Conservation (phyloP, 2,329 filamentous ascomycete species). For the Curvularia sp. region DNA sequence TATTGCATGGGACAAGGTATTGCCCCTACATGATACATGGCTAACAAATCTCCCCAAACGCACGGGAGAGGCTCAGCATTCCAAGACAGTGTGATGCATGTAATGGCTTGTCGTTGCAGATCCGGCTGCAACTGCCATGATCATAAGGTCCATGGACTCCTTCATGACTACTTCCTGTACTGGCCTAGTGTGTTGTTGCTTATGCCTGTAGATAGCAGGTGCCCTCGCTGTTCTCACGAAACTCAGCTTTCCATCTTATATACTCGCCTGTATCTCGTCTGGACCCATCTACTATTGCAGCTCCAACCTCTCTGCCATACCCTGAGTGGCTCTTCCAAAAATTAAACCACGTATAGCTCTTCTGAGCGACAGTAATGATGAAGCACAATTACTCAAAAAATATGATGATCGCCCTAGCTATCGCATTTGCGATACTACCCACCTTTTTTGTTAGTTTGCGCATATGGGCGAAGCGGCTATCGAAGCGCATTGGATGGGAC, state of each 20-base stretch:
- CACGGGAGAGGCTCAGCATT: background rate
- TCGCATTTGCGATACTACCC: constrained; percentile 31
- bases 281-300: background rate
- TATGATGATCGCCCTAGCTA: constrained; percentile 28
- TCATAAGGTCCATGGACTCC: background rate
- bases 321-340: background rate
- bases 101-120: background rate
- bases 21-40: constrained; percentile 4
- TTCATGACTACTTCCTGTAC: background rate
- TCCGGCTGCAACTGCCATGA: background rate
- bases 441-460: constrained; percentile 28
- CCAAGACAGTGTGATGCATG: background rate
- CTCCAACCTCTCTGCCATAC: background rate
- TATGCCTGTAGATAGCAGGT: background rate
- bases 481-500: constrained; percentile 31
- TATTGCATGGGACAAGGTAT: constrained; percentile 4
- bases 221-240: background rate
- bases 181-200: background rate
- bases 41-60: background rate
- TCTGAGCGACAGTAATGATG: constrained; percentile 19
- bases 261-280: background rate
- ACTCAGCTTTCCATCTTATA: background rate
- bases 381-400: constrained; percentile 31
- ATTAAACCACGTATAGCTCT: background rate
- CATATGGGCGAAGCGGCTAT: constrained; percentile 30